Evolutionary conservation across 768 basidiomycete species (phyloP).

Genomic region (Asterophora parasitica): DNA sequence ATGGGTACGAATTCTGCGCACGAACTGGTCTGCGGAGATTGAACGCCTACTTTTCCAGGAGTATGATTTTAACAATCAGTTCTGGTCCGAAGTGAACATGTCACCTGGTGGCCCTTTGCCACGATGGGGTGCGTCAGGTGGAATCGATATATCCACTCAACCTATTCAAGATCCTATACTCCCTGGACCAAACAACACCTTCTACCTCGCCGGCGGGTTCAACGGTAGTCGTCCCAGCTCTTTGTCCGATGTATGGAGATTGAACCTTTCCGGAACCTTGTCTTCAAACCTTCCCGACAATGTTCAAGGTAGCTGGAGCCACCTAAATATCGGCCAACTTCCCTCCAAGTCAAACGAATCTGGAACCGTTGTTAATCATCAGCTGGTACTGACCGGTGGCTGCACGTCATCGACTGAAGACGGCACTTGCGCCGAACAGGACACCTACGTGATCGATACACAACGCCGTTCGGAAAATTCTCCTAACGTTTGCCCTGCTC

Average conservation of each 20-base stretch:
- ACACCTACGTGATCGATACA: constrained; percentile 54
- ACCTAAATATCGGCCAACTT: constrained; percentile 33
- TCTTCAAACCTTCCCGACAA: constrained; percentile 59
- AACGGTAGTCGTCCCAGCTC: constrained; percentile 39
- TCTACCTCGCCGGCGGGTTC: constrained; percentile 71
- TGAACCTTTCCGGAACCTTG: constrained; percentile 65
- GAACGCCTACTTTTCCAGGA: constrained; percentile 40
- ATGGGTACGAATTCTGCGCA: constrained; percentile 50
- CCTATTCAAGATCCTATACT: constrained; percentile 38
- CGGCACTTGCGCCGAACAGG: constrained; percentile 52
- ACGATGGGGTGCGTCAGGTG: constrained; percentile 71
- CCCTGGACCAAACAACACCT: constrained; percentile 62
- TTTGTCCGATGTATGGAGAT: constrained; percentile 67
- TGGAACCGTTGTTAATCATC: constrained; percentile 50
- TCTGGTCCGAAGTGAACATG: constrained; percentile 63
- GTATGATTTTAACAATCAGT: constrained; percentile 70
- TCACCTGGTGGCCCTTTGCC: constrained; percentile 52
- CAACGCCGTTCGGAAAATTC: constrained; percentile 28
- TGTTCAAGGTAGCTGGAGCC: constrained; percentile 57
- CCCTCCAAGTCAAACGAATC: constrained; percentile 46
- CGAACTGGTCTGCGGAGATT: not conserved
- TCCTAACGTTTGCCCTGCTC: constrained; percentile 57
- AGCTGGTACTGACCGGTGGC: constrained; percentile 56
- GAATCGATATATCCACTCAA: constrained; percentile 55
- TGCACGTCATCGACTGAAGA: constrained; percentile 44